Evolutionary conservation across 768 basidiomycete species (phyloP).

Genomic region (Atractiella rhizophila): DNA sequence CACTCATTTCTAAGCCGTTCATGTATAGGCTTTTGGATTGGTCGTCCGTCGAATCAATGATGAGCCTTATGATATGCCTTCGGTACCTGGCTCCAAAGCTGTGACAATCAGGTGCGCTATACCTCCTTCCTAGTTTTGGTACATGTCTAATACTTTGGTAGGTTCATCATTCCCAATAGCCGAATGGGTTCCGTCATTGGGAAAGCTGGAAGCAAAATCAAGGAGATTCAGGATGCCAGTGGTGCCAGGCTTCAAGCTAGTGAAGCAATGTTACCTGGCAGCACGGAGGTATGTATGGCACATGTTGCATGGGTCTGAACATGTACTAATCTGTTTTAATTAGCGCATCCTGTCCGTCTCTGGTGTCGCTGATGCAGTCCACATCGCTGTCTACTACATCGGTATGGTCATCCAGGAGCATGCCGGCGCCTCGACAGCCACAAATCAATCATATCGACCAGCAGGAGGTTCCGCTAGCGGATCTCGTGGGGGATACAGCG

Average conservation of each 20-base stretch:
- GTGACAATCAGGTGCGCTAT: slow-evolving; percentile 77
- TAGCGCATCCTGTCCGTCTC: slow-evolving; percentile 93
- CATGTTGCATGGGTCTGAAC: background rate
- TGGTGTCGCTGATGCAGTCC: slow-evolving; percentile 94
- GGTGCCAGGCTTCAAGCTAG: slow-evolving; percentile 88
- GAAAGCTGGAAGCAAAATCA: slow-evolving; percentile 90
- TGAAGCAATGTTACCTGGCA: slow-evolving; percentile 94
- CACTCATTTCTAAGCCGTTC: background rate
- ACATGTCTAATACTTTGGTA: background rate
- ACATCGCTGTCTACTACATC: slow-evolving; percentile 98
- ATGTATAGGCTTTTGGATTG: slow-evolving; percentile 68
- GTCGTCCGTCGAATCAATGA: slow-evolving; percentile 98
- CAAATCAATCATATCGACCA: slow-evolving; percentile 8
- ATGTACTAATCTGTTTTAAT: background rate
- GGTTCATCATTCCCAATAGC: slow-evolving; percentile 78
- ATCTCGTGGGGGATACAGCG: too few species aligned
- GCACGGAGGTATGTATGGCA: slow-evolving; percentile 55
- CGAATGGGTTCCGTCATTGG: slow-evolving; percentile 99
- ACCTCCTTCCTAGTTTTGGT: background rate
- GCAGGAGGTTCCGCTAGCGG: background rate
- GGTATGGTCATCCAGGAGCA: slow-evolving; percentile 59
- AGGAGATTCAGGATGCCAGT: slow-evolving; percentile 96
- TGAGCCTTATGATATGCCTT: slow-evolving; percentile 91
- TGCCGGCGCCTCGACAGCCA: slow-evolving; percentile 34
- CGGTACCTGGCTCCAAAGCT: slow-evolving; percentile 87